These are phyloP conservation scores for Globisporangium spinosum DNA, from an alignment of 352 stramenopile genomes.

Conservation along the genomic window DNA sequence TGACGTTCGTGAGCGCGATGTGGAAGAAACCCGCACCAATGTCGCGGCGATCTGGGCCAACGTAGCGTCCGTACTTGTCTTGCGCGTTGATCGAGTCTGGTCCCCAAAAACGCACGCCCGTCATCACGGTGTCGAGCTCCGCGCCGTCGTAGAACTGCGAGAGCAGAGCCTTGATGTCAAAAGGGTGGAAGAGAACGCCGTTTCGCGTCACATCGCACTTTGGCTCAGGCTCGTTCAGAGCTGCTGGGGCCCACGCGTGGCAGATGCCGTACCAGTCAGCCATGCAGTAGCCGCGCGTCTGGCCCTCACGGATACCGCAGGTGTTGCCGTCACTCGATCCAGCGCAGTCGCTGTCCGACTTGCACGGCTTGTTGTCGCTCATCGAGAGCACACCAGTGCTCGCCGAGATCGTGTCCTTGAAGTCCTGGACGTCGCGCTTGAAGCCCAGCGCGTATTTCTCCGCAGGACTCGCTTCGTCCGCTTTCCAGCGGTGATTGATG, in stretches of 20 bases:
- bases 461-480: conserved; percentile 24
- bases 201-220: conserved; percentile 42
- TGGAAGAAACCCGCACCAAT: conserved; percentile 53
- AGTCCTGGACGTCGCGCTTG: conserved; percentile 24
- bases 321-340: conserved; percentile 23
- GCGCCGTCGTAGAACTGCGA: conserved; percentile 37
- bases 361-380: conserved; percentile 25
- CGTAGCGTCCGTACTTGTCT: conserved; percentile 48
- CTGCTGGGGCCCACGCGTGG: conserved; percentile 39
- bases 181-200: conserved; percentile 38
- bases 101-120: conserved; percentile 33
- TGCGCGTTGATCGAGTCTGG: conserved; percentile 6
- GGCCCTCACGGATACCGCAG: conserved; percentile 29
- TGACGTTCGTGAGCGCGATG: conserved; percentile 41
- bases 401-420: conserved; percentile 39
- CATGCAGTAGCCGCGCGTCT: conserved; percentile 41
- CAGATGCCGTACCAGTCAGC: conserved; percentile 47
- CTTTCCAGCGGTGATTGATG: conserved; percentile 50
- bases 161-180: conserved; percentile 52
- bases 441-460: conserved; percentile 54
- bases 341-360: conserved; percentile 30
- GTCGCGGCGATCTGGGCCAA: conserved; percentile 37
- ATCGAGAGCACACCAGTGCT: conserved; percentile 33
- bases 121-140: conserved; percentile 39
- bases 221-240: conserved; percentile 40